phyloP scores from a whole-genome alignment of 164 flowering plant genomes.

The Echeveria elegans region DNA sequence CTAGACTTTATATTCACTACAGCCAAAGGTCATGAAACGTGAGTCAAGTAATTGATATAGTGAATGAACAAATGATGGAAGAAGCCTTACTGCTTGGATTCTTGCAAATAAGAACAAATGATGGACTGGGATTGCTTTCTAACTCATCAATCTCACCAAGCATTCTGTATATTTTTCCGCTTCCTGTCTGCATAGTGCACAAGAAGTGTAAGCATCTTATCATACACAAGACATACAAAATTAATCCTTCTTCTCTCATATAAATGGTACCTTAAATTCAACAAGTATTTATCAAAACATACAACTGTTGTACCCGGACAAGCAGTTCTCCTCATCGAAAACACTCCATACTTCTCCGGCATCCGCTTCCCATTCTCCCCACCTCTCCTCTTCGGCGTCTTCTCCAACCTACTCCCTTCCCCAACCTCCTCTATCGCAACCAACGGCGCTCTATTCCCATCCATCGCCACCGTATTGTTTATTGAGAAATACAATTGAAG shows the following conservation, averaged over 20 bases:
- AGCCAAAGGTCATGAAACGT: slow-evolving; percentile 3
- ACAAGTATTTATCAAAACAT: slow-evolving; percentile 29
- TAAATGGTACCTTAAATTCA: too few relatives aligned
- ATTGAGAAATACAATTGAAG: too few relatives aligned
- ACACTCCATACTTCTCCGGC: slow-evolving; percentile 57
- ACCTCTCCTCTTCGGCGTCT: slow-evolving; percentile 50
- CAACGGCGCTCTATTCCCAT: slow-evolving; percentile 48
- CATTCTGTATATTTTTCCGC: slow-evolving; percentile 96
- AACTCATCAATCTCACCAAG: slow-evolving; percentile 83
- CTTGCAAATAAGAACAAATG: slow-evolving; percentile 94
- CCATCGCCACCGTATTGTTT: too few relatives aligned
- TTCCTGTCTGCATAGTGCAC: slow-evolving; percentile 70
- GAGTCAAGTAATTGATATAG: background rate
- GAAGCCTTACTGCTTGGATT: slow-evolving; percentile 67
- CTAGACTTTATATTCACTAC: background rate
- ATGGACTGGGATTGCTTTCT: slow-evolving; percentile 61
- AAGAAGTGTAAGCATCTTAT: background rate
- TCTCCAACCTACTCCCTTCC: slow-evolving; percentile 35
- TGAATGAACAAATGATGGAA: background rate
- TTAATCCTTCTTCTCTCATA: background rate
- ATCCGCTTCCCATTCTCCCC: slow-evolving; percentile 42
- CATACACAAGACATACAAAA: background rate
- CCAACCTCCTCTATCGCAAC: slow-evolving; percentile 28
- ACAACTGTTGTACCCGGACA: slow-evolving; percentile 96
- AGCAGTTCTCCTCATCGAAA: slow-evolving; percentile 64